phyloP scores from a whole-genome alignment of 768 basidiomycete species.

The Hypholoma fasciculare region DNA sequence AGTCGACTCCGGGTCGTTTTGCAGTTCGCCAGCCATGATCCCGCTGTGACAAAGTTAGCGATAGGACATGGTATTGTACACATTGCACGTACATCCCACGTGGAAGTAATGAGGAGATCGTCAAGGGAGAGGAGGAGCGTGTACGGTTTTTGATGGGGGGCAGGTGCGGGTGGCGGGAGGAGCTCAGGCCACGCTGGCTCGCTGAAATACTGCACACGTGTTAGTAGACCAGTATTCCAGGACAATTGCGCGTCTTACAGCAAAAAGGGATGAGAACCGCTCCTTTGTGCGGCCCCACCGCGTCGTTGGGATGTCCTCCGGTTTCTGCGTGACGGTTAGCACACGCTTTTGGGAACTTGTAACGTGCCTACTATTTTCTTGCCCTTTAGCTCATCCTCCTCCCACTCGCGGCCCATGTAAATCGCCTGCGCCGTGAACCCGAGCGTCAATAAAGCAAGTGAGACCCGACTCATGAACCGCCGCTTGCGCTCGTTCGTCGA shows the following conservation, averaged over 20 bases:
- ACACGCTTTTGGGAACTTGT: constrained; percentile 1
- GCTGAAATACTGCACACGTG: constrained; percentile 69
- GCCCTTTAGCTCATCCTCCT: constrained; percentile 62
- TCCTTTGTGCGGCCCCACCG: constrained; percentile 65
- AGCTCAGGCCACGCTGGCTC: constrained; percentile 94
- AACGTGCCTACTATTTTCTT: constrained; percentile 57
- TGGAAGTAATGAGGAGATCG: constrained; percentile 86
- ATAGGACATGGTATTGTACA: background rate
- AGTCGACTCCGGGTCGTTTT: constrained; percentile 96
- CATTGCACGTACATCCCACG: constrained; percentile 82
- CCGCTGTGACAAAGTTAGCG: constrained; percentile 47
- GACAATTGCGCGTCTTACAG: constrained; percentile 44
- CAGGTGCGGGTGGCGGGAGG: constrained; percentile 81
- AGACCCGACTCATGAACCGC: constrained; percentile 52
- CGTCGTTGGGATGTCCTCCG: constrained; percentile 58
- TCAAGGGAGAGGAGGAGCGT: constrained; percentile 91
- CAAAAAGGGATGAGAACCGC: constrained; percentile 66
- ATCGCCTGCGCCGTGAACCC: constrained; percentile 58
- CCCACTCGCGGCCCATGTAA: constrained; percentile 81
- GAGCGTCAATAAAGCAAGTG: constrained; percentile 51
- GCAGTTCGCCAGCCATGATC: constrained; percentile 96
- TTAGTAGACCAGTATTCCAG: background rate
- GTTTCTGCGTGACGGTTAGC: constrained; percentile 37
- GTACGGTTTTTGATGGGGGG: constrained; percentile 86
- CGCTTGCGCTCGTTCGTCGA: constrained; percentile 78